Evolutionary conservation across 192 early-diverging fungal genomes (phyloP).

Genomic region (Tieghemiomyces parasiticus): DNA sequence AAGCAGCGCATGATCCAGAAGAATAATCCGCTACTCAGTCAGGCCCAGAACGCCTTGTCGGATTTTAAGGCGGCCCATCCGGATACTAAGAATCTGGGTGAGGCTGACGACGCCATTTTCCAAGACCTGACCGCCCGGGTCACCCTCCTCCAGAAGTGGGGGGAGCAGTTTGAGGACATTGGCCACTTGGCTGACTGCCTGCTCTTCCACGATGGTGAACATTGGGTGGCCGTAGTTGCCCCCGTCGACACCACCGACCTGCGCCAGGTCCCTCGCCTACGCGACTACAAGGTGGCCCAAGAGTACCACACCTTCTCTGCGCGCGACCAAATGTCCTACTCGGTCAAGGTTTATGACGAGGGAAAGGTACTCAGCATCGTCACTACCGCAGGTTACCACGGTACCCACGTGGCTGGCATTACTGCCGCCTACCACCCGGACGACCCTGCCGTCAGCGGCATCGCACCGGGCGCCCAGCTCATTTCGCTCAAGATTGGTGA

Average conservation of each 20-base stretch:
- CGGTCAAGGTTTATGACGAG: slow-evolving; percentile 86
- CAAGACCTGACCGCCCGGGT: slow-evolving; percentile 47
- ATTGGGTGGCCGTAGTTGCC: slow-evolving; percentile 79
- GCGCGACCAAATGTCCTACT: slow-evolving; percentile 70
- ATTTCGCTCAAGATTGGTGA: slow-evolving; percentile 91
- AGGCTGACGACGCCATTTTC: slow-evolving; percentile 25
- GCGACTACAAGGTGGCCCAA: slow-evolving; percentile 55
- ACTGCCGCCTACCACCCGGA: slow-evolving; percentile 79
- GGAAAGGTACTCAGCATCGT: slow-evolving; percentile 69
- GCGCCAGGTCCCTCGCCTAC: slow-evolving; percentile 35
- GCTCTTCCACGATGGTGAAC: slow-evolving; percentile 73
- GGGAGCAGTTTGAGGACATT: slow-evolving; percentile 53
- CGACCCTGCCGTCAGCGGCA: slow-evolving; percentile 70
- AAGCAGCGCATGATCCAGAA: not conserved
- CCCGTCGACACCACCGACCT: slow-evolving; percentile 65
- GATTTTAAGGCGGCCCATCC: slow-evolving; percentile 10
- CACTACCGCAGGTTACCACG: slow-evolving; percentile 66
- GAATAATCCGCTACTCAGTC: slow-evolving; percentile 19
- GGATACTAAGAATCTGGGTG: slow-evolving; percentile 17
- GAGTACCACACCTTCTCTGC: slow-evolving; percentile 61
- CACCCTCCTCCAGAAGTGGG: slow-evolving; percentile 41
- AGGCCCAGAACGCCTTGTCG: slow-evolving; percentile 15
- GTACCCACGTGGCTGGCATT: slow-evolving; percentile 92
- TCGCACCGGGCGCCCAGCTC: slow-evolving; percentile 90
- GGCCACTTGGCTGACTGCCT: slow-evolving; percentile 70